Conservation (phyloP, 1,284 basidiomycete species). For the Meripilus lineatus region DNA sequence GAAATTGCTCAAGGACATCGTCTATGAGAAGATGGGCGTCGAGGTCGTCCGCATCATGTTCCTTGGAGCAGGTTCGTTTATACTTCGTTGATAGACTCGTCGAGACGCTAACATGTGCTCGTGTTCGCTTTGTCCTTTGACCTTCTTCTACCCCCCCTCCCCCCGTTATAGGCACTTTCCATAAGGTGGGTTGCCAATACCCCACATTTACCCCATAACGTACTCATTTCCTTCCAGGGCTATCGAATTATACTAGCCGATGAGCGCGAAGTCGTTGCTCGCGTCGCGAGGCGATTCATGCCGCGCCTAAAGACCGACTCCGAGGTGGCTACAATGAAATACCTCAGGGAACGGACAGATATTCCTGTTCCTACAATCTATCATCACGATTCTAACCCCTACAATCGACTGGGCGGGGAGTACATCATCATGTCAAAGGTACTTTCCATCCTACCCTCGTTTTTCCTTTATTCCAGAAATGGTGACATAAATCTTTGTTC, state of each 20-base stretch:
- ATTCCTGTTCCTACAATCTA: slow-evolving; percentile 72
- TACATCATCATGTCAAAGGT: slow-evolving; percentile 84
- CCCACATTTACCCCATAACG: neutral
- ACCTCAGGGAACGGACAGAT: slow-evolving; percentile 59
- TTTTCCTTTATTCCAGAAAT: slow-evolving; percentile 12
- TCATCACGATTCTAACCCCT: slow-evolving; percentile 75
- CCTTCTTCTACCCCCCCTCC: slow-evolving; percentile 1
- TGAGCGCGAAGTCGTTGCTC: slow-evolving; percentile 58
- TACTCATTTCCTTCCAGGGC: slow-evolving; percentile 40
- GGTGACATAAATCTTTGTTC: too few relatives aligned
- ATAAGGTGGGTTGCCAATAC: slow-evolving; percentile 47
- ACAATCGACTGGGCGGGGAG: slow-evolving; percentile 76
- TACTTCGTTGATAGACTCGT: neutral
- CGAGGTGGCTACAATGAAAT: slow-evolving; percentile 76
- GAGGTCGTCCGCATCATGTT: slow-evolving; percentile 68
- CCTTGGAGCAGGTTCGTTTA: slow-evolving; percentile 61
- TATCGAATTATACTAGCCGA: slow-evolving; percentile 68
- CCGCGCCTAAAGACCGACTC: slow-evolving; percentile 77
- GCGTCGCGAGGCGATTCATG: slow-evolving; percentile 79
- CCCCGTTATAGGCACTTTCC: slow-evolving; percentile 57
- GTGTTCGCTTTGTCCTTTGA: slow-evolving; percentile 10
- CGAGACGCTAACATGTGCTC: slow-evolving; percentile 12
- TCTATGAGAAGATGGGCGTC: slow-evolving; percentile 59
- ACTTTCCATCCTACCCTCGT: slow-evolving; percentile 18
- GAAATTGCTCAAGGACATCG: slow-evolving; percentile 64